Conservation (phyloP, 176 grass and related monocot species). For the Rhynchospora pubera region DNA sequence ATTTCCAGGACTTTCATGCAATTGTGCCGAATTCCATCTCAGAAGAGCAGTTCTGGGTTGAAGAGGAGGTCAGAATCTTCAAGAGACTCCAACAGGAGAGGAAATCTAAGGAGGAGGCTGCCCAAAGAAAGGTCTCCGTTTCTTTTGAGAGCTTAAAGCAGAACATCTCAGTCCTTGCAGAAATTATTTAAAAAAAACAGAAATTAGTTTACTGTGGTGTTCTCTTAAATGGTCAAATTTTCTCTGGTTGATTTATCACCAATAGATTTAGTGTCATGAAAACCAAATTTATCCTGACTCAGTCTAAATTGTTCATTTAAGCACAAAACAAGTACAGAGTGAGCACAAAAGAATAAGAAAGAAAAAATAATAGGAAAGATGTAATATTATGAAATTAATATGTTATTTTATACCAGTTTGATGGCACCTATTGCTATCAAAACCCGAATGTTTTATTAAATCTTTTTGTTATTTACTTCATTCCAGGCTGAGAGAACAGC, state of each 20-base stretch:
- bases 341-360: background rate
- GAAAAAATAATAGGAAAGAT: background rate
- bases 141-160: background rate
- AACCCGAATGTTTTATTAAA: background rate
- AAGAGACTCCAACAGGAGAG: slow-evolving; percentile 61
- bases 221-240: slow-evolving; percentile 12
- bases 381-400: background rate
- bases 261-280: background rate
- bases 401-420: background rate
- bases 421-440: background rate
- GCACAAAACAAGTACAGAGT: background rate
- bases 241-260: background rate
- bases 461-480: slow-evolving; percentile 21
- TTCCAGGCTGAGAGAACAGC: slow-evolving; percentile 53
- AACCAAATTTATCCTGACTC: background rate
- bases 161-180: background rate
- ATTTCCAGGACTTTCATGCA: slow-evolving; percentile 67
- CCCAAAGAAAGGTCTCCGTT: slow-evolving; percentile 42
- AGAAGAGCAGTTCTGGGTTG: slow-evolving; percentile 57
- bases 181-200: no score
- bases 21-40: slow-evolving; percentile 48
- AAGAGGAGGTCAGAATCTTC: slow-evolving; percentile 73
- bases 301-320: background rate
- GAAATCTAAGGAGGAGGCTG: slow-evolving; percentile 55
- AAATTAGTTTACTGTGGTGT: background rate